A percentile compares a stretch with the other conserved stretches of the same genome.
Evolutionary conservation across 2,329 filamentous ascomycete genomes (phyloP).

Genomic region (Aspergillus glaucus): DNA sequence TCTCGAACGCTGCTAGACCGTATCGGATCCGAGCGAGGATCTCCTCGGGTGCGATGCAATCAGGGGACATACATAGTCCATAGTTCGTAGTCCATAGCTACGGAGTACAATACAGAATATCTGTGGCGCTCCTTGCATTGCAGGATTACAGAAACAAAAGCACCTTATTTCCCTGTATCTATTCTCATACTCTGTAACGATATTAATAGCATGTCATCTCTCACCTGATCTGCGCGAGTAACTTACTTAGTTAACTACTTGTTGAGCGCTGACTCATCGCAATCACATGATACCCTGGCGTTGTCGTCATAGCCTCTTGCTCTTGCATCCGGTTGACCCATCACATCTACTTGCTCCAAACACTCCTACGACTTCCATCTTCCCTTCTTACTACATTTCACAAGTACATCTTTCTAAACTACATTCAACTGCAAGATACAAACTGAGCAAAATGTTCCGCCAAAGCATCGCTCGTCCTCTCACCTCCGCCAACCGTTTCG

Average conservation of each 20-base stretch:
- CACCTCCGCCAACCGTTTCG: conserved; percentile 48
- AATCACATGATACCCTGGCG: not conserved
- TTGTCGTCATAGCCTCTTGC: conserved; percentile 2
- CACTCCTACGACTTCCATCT: not conserved
- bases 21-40: no score
- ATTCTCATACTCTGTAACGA: not conserved
- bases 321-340: not conserved
- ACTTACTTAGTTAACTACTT: not conserved
- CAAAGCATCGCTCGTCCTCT: conserved; percentile 54
- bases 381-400: not conserved
- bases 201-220: not conserved
- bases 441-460: conserved; percentile 57
- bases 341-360: not conserved
- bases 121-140: not conserved
- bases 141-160: not conserved
- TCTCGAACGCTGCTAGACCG: no score
- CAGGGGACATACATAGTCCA: no score
- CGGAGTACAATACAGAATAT: not conserved
- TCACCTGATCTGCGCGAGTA: not conserved
- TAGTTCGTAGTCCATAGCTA: no score
- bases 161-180: not conserved
- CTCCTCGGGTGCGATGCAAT: no score
- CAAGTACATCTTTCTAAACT: not conserved
- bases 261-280: not conserved
- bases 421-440: not conserved